Percentiles rank a stretch among this genome's conserved stretches.
Evolutionary conservation across 2,329 filamentous ascomycete genomes (phyloP).

Genomic region (Pestalotiopsis sp.): DNA sequence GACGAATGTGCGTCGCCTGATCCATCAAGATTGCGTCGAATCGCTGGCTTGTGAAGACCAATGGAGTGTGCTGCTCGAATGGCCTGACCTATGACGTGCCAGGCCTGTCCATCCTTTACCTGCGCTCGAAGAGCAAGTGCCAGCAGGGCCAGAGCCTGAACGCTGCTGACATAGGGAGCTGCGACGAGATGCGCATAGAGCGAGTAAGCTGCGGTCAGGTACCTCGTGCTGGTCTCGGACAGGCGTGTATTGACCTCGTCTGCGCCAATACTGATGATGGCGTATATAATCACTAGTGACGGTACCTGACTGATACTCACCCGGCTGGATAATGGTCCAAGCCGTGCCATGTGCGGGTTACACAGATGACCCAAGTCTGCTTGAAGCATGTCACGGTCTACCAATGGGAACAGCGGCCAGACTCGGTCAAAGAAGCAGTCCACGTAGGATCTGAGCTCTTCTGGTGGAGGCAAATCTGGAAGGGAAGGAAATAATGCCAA

Average conservation of each 20-base stretch:
- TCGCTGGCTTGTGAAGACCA: constrained; percentile 22
- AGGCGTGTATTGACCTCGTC: constrained; percentile 19
- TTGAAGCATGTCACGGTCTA: constrained; percentile 18
- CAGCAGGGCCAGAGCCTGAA: constrained; percentile 24
- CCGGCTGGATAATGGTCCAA: background rate
- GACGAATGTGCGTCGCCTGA: background rate
- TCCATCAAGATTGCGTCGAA: background rate
- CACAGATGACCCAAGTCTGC: constrained; percentile 16
- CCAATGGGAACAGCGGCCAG: constrained; percentile 24
- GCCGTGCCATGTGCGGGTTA: constrained; percentile 3
- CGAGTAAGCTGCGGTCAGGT: constrained; percentile 20
- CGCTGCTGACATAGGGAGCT: constrained; percentile 21
- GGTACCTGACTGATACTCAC: constrained; percentile 13
- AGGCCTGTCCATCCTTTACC: constrained; percentile 26
- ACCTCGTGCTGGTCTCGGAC: constrained; percentile 17
- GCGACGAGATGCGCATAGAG: constrained; percentile 23
- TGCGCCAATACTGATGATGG: constrained; percentile 21
- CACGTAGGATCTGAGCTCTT: constrained; percentile 14
- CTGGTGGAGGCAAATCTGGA: constrained; percentile 18
- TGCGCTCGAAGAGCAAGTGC: constrained; percentile 20
- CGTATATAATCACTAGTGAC: constrained; percentile 18
- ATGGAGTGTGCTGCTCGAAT: constrained; percentile 28
- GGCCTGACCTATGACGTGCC: constrained; percentile 27
- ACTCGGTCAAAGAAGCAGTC: constrained; percentile 22
- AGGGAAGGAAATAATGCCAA: constrained; percentile 18